Evolutionary conservation across 2,329 filamentous ascomycete genomes (phyloP).

Genomic region (Triangularia setosa): DNA sequence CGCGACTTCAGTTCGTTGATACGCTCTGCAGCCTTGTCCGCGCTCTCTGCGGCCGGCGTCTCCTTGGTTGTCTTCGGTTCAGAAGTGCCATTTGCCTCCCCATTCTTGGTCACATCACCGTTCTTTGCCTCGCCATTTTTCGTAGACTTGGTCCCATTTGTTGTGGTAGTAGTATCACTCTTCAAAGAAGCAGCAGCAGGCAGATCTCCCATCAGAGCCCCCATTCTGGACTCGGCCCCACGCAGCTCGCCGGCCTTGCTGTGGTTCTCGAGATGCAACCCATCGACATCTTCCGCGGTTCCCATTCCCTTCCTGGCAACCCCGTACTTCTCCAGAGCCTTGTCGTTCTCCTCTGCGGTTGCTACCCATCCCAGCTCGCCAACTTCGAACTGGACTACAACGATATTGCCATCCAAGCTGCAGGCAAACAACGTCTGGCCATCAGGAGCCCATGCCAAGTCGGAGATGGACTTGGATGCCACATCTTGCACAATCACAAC

Average conservation of each 20-base stretch:
- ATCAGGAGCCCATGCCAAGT: conserved; percentile 90
- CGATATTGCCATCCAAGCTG: conserved; percentile 84
- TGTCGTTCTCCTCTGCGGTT: conserved; percentile 83
- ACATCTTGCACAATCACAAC: conserved; percentile 88
- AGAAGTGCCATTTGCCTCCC: conserved; percentile 36
- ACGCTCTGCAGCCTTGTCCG: conserved; percentile 51
- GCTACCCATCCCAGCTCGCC: conserved; percentile 90
- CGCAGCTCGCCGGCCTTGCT: conserved; percentile 89
- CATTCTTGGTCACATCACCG: not conserved
- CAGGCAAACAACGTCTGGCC: conserved; percentile 82
- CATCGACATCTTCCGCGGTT: conserved; percentile 88
- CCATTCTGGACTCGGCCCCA: conserved; percentile 92
- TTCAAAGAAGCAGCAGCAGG: conserved; percentile 45
- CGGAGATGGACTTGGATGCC: conserved; percentile 85
- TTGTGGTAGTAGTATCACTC: conserved; percentile 35
- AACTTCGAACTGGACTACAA: conserved; percentile 75
- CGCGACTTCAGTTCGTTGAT: conserved; percentile 73
- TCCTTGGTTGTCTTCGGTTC: conserved; percentile 35
- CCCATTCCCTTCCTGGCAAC: conserved; percentile 83
- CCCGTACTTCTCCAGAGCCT: conserved; percentile 87
- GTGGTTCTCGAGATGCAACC: conserved; percentile 79
- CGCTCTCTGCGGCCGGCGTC: conserved; percentile 41
- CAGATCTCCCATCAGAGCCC: conserved; percentile 91
- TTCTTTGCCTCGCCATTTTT: conserved; percentile 31
- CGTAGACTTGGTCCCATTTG: conserved; percentile 47